Percentiles rank a stretch among this genome's conserved stretches.
Conservation (phyloP, 2,329 filamentous ascomycete species). For the Diaporthe aspalathi region DNA sequence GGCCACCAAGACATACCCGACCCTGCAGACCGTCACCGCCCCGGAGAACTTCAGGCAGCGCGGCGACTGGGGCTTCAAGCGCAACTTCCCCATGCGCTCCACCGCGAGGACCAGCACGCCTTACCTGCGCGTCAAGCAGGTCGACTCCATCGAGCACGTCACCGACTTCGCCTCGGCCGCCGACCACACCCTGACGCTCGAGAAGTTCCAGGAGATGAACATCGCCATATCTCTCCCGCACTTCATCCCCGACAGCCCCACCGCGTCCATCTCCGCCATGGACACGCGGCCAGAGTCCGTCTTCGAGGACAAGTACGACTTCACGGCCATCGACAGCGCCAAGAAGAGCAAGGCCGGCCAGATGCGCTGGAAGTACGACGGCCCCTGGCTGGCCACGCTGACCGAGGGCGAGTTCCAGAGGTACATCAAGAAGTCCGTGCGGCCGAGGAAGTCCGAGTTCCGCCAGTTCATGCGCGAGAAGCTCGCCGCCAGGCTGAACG, state of each 20-base stretch:
- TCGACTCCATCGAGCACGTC: constrained; percentile 88
- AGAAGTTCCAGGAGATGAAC: constrained; percentile 87
- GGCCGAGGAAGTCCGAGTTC: constrained; percentile 65
- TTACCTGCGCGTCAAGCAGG: constrained; percentile 77
- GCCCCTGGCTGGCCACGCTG: constrained; percentile 74
- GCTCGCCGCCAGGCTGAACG: constrained; percentile 60
- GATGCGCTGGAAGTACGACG: constrained; percentile 73
- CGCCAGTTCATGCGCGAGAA: constrained; percentile 62
- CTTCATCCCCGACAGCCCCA: not conserved
- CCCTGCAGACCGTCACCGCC: constrained; percentile 83
- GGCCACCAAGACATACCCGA: constrained; percentile 83
- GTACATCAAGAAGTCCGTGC: constrained; percentile 66
- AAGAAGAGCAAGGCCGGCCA: constrained; percentile 52
- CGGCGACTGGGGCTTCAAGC: constrained; percentile 95
- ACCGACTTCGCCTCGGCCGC: constrained; percentile 88
- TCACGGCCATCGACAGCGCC: constrained; percentile 56
- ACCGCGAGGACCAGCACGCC: constrained; percentile 80
- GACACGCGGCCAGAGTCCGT: constrained; percentile 59
- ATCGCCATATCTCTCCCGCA: constrained; percentile 73
- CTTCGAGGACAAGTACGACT: constrained; percentile 69
- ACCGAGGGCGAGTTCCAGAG: constrained; percentile 68
- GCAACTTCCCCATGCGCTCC: constrained; percentile 80
- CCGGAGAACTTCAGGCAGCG: constrained; percentile 76
- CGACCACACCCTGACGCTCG: constrained; percentile 82
- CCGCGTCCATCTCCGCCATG: constrained; percentile 25